These are phyloP conservation scores for Ogataea pignaliae DNA, from an alignment of 805 yeast species.

Conservation along the genomic window DNA sequence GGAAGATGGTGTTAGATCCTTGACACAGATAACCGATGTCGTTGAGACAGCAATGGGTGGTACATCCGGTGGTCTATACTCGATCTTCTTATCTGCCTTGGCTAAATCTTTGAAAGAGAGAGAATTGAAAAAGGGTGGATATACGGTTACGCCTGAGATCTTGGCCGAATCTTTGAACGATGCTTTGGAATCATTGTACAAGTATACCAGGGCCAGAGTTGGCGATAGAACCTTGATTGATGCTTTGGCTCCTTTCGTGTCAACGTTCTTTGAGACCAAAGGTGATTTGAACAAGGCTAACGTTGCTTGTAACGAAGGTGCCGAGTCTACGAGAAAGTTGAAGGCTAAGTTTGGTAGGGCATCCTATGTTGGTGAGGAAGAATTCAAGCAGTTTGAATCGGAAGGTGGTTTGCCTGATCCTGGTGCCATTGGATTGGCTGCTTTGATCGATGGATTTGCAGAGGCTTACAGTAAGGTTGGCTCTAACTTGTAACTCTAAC, in stretches of 20 bases:
- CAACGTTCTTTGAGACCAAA: conserved; percentile 44
- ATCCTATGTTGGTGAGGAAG: conserved; percentile 71
- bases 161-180: conserved; percentile 46
- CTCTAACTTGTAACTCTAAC: conserved; percentile 15
- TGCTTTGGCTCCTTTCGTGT: conserved; percentile 83
- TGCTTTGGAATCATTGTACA: conserved; percentile 72
- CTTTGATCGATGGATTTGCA: conserved; percentile 29
- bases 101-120: conserved; percentile 48
- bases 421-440: conserved; percentile 82
- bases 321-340: conserved; percentile 65
- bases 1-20: conserved; percentile 50
- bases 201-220: conserved; percentile 81
- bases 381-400: conserved; percentile 42
- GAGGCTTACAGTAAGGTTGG: conserved; percentile 20
- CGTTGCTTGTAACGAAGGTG: conserved; percentile 68
- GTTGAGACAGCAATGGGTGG: conserved; percentile 95
- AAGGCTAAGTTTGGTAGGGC: conserved; percentile 93
- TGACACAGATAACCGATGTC: conserved; percentile 71
- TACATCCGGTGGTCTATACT: conserved; percentile 90
- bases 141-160: conserved; percentile 28
- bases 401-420: conserved; percentile 89
- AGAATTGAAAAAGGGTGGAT: conserved; percentile 26
- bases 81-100: conserved; percentile 77
- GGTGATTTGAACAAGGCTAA: conserved; percentile 56
- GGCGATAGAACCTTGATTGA: conserved; percentile 91